phyloP scores from a whole-genome alignment of 768 basidiomycete genomes.

The Podaxis mareebaensis region DNA sequence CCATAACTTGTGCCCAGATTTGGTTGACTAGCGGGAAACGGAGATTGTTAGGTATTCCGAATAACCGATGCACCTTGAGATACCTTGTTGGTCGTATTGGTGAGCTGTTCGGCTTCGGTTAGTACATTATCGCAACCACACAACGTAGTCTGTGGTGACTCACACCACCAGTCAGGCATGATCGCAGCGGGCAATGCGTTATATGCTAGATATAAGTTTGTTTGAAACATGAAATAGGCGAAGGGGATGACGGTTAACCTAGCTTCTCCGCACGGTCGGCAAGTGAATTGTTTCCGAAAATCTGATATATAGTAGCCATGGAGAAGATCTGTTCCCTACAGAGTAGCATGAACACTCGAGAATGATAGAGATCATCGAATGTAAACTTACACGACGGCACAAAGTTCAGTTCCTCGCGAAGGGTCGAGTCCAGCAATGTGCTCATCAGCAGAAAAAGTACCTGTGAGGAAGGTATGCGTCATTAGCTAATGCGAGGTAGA shows the following conservation, averaged over 20 bases:
- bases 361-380: background rate
- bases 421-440: constrained; percentile 43
- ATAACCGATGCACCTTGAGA: background rate
- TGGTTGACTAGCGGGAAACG: constrained; percentile 34
- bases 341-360: background rate
- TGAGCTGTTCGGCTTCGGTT: constrained; percentile 28
- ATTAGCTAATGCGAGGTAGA: background rate
- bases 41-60: background rate
- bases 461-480: constrained; percentile 15
- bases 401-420: constrained; percentile 42
- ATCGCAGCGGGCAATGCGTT: constrained; percentile 42
- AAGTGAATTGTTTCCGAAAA: constrained; percentile 41
- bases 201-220: constrained; percentile 28
- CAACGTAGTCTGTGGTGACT: background rate
- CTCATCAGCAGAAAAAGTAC: constrained; percentile 43
- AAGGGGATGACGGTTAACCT: constrained; percentile 21
- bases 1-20: constrained; percentile 41
- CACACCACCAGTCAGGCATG: constrained; percentile 40
- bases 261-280: constrained; percentile 42
- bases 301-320: constrained; percentile 40
- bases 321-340: constrained; percentile 45
- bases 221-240: background rate
- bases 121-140: background rate
- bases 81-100: constrained; percentile 45
- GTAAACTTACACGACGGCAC: constrained; percentile 37